A percentile compares a stretch with the other conserved stretches of the same genome.
These are phyloP conservation scores for Wickerhamomyces pijperi DNA, from an alignment of 805 yeast genomes.

Conservation along the genomic window DNA sequence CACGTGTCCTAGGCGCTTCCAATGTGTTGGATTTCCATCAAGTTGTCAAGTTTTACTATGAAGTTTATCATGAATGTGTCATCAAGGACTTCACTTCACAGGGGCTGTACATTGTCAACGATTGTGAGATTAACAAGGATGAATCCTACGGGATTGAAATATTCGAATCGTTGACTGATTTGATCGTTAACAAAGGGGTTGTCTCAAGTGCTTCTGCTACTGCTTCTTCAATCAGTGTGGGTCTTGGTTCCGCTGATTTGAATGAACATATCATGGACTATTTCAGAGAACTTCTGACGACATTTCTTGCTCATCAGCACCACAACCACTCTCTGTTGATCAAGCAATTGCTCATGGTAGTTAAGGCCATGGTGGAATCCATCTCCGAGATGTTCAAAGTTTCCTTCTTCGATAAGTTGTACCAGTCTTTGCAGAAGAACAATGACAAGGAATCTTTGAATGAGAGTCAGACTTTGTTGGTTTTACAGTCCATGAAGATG, in stretches of 20 bases:
- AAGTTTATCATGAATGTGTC: background rate
- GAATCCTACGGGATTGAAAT: background rate
- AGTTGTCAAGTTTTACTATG: background rate
- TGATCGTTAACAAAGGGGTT: background rate
- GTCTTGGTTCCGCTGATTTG: background rate
- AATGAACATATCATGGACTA: background rate
- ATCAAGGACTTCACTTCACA: no score
- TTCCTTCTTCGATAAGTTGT: slow-evolving; percentile 17
- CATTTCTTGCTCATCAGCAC: background rate
- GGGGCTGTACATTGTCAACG: no score
- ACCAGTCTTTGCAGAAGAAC: slow-evolving; percentile 6
- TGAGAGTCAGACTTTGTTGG: slow-evolving; percentile 2
- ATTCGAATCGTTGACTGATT: background rate
- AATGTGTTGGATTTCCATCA: background rate
- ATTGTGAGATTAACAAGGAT: background rate
- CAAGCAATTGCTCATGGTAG: slow-evolving; percentile 14
- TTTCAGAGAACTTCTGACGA: background rate
- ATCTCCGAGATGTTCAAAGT: slow-evolving; percentile 25
- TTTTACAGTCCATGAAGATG: slow-evolving; percentile 16
- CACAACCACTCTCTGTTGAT: slow-evolving; percentile 3
- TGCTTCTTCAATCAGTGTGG: no score
- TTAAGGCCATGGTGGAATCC: slow-evolving; percentile 14
- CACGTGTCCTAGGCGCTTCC: background rate
- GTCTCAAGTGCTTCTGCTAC: no score
- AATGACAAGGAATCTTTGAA: background rate